Conservation (phyloP, 805 yeast species). For the Pichia scutulata region DNA sequence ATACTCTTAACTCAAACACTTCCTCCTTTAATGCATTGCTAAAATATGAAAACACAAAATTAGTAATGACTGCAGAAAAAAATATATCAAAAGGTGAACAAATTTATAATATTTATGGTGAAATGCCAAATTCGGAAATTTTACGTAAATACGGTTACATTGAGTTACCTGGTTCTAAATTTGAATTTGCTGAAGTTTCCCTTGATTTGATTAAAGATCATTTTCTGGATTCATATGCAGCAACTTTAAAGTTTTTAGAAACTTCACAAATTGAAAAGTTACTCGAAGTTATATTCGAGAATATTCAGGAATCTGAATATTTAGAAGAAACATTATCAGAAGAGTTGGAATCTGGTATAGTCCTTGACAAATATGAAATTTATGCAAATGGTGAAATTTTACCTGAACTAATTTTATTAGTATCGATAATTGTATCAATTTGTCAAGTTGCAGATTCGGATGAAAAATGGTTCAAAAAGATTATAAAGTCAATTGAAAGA, state of each 20-base stretch:
- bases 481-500: constrained; percentile 17
- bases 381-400: constrained; percentile 48
- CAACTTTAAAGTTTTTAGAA: constrained; percentile 14
- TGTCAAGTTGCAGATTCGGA: constrained; percentile 27
- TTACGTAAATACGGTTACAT: constrained; percentile 89
- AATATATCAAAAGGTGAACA: constrained; percentile 61
- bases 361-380: constrained; percentile 56
- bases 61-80: constrained; percentile 68
- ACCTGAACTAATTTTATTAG: constrained; percentile 48
- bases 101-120: constrained; percentile 82
- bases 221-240: constrained; percentile 24
- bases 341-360: constrained; percentile 27
- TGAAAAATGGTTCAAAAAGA: constrained; percentile 25
- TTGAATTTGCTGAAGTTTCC: constrained; percentile 75
- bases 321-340: constrained; percentile 27
- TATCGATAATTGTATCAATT: constrained; percentile 43
- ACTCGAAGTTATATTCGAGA: constrained; percentile 32
- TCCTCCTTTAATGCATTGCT: constrained; percentile 67
- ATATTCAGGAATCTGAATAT: constrained; percentile 29
- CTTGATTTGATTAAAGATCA: constrained; percentile 34
- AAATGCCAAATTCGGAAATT: constrained; percentile 85
- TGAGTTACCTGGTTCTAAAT: constrained; percentile 59
- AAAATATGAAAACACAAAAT: constrained; percentile 37
- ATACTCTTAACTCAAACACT: constrained; percentile 82
- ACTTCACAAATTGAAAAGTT: constrained; percentile 13